These are phyloP conservation scores for Vinca major DNA, from an alignment of 305 asterid genomes.

Conservation along the genomic window DNA sequence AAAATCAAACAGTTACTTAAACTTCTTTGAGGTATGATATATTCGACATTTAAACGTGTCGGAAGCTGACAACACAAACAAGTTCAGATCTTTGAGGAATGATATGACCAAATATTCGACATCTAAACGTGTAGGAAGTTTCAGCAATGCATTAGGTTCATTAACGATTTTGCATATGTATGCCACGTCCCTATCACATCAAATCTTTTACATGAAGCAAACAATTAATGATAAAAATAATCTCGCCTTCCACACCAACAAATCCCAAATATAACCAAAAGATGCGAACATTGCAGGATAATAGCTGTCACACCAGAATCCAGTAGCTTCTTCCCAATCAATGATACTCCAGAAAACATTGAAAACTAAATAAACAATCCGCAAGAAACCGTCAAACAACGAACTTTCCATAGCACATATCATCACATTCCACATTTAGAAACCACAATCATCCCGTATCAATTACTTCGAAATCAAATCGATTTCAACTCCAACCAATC, in stretches of 20 bases:
- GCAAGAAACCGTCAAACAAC: neutral
- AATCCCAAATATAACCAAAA: too few species aligned
- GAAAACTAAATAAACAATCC: neutral
- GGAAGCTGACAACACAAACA: neutral
- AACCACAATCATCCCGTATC: neutral
- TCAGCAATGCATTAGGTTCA: too few species aligned
- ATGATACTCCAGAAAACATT: neutral
- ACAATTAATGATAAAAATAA: too few species aligned
- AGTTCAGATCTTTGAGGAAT: neutral
- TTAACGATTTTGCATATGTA: too few species aligned
- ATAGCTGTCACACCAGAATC: too few species aligned
- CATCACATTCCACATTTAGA: neutral
- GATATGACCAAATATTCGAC: neutral
- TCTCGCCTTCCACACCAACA: too few species aligned
- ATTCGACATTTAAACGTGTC: too few species aligned
- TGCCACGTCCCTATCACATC: too few species aligned
- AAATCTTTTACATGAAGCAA: too few species aligned
- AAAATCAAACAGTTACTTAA: neutral
- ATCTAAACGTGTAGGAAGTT: neutral
- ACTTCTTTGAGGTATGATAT: too few species aligned
- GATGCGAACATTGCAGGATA: too few species aligned
- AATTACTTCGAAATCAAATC: neutral
- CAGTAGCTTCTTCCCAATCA: neutral
- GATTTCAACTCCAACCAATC: neutral
- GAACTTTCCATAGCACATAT: neutral